Evolutionary conservation across 495 filamentous ascomycete species (phyloP).

Genomic region (Ascodesmis nigricans): DNA sequence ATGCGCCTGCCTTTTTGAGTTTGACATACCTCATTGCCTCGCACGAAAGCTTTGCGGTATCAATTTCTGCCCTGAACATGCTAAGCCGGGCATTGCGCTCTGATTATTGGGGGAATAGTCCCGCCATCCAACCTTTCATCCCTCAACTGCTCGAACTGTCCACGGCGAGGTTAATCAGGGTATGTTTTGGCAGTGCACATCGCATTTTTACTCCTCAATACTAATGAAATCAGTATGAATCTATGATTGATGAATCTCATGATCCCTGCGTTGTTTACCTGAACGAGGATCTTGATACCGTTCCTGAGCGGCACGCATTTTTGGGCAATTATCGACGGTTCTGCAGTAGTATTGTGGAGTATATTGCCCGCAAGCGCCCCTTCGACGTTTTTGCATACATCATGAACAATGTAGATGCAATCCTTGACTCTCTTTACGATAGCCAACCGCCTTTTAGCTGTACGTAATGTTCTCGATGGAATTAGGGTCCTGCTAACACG

Average conservation of each 20-base stretch:
- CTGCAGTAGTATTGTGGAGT: constrained; percentile 63
- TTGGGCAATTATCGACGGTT: constrained; percentile 92
- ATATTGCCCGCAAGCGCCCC: constrained; percentile 53
- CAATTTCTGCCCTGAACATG: constrained; percentile 73
- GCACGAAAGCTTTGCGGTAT: constrained; percentile 71
- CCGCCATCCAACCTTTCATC: constrained; percentile 45
- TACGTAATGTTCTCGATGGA: constrained; percentile 23
- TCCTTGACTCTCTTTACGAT: constrained; percentile 52
- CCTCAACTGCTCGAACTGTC: constrained; percentile 48
- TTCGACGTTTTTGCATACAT: constrained; percentile 76
- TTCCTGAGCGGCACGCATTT: constrained; percentile 87
- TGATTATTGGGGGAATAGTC: constrained; percentile 37
- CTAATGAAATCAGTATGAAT: constrained; percentile 64
- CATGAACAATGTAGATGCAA: constrained; percentile 47
- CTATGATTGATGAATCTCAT: constrained; percentile 48
- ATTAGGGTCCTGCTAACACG: constrained; percentile 20
- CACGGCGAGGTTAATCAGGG: constrained; percentile 21
- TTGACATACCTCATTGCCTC: constrained; percentile 59
- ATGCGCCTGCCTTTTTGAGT: constrained; percentile 55
- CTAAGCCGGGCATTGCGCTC: constrained; percentile 65
- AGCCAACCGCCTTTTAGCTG: constrained; percentile 44
- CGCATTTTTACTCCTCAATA: constrained; percentile 10
- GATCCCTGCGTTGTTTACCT: constrained; percentile 63
- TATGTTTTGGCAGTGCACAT: constrained; percentile 6
- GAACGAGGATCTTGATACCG: constrained; percentile 78